These are phyloP conservation scores for Calonectria ilicicola DNA, from an alignment of 2,329 filamentous ascomycete genomes.

Conservation along the genomic window DNA sequence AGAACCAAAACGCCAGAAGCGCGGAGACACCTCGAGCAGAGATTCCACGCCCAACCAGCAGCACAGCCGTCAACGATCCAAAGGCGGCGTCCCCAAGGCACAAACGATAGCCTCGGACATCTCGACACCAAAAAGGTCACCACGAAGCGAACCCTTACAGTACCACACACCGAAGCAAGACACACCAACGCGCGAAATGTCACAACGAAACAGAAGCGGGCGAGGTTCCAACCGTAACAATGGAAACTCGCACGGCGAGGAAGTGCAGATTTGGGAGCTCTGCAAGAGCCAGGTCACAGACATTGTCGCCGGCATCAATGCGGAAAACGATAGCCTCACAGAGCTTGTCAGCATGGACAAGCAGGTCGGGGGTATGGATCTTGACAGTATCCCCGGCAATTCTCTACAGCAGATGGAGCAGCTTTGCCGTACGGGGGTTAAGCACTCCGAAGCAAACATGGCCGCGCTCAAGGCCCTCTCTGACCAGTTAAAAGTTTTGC, in stretches of 20 bases:
- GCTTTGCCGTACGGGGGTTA: conserved; percentile 56
- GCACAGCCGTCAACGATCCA: conserved; percentile 34
- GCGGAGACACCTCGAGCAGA: conserved; percentile 41
- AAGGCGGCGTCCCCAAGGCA: conserved; percentile 32
- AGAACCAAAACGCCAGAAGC: conserved; percentile 41
- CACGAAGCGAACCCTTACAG: conserved; percentile 35
- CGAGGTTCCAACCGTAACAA: conserved; percentile 59
- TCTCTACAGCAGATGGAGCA: conserved; percentile 58
- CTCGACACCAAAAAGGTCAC: conserved; percentile 40
- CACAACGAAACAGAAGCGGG: conserved; percentile 58
- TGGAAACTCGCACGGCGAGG: conserved; percentile 56
- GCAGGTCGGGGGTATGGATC: conserved; percentile 53
- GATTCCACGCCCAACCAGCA: conserved; percentile 42
- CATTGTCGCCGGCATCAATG: conserved; percentile 54
- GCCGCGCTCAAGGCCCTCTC: conserved; percentile 50
- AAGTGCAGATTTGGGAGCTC: conserved; percentile 57
- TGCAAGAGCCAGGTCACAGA: conserved; percentile 55
- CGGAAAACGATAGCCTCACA: conserved; percentile 55
- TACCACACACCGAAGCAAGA: conserved; percentile 37
- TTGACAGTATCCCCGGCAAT: conserved; percentile 51
- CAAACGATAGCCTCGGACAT: conserved; percentile 31
- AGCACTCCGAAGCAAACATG: conserved; percentile 53
- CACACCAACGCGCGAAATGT: conserved; percentile 49
- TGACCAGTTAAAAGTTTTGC: conserved; percentile 58
- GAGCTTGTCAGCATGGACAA: conserved; percentile 56